A percentile compares a stretch with the other conserved stretches of the same genome.
Conservation (phyloP, 441 rosid genomes). For the Erysimum cheiri region DNA sequence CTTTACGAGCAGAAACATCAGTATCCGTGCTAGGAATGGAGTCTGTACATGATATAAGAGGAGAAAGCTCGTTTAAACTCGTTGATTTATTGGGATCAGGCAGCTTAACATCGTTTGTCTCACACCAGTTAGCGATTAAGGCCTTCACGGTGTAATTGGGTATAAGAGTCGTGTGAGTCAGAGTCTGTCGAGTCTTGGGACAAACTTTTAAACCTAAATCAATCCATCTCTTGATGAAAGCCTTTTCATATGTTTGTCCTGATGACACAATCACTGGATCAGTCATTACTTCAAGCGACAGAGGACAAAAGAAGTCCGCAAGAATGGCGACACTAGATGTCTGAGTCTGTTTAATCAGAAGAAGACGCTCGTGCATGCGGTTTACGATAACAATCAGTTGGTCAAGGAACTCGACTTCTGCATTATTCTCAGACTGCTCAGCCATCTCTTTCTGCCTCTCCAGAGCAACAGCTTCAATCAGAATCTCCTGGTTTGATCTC, state of each 20-base stretch:
- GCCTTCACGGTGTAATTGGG: slow-evolving; percentile 98
- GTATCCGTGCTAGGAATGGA: slow-evolving; percentile 50
- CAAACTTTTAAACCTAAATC: slow-evolving; percentile 91
- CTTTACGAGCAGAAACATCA: slow-evolving; percentile 44
- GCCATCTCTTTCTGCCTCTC: slow-evolving; percentile 95
- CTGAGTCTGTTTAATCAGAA: slow-evolving; percentile 77
- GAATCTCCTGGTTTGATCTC: slow-evolving; percentile 91
- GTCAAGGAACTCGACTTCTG: slow-evolving; percentile 79
- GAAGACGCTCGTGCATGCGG: slow-evolving; percentile 80
- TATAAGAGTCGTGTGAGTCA: slow-evolving; percentile 80
- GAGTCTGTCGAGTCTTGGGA: slow-evolving; percentile 91
- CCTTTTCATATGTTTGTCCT: slow-evolving; percentile 95
- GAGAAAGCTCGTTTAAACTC: slow-evolving; percentile 63
- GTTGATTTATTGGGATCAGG: slow-evolving; percentile 71
- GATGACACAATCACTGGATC: slow-evolving; percentile 98
- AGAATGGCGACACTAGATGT: slow-evolving; percentile 82
- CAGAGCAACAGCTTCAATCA: slow-evolving; percentile 95
- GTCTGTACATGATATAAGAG: slow-evolving; percentile 58
- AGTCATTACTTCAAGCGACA: slow-evolving; percentile 96
- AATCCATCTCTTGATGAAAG: slow-evolving; percentile 92
- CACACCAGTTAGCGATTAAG: slow-evolving; percentile 92
- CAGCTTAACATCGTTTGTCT: slow-evolving; percentile 80
- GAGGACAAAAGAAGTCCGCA: slow-evolving; percentile 96
- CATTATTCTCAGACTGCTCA: slow-evolving; percentile 79
- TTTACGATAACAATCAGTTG: slow-evolving; percentile 77